Percentiles rank a stretch among this genome's conserved stretches.
Evolutionary conservation across 2,329 filamentous ascomycete genomes (phyloP).

Genomic region (Sclerotinia borealis): DNA sequence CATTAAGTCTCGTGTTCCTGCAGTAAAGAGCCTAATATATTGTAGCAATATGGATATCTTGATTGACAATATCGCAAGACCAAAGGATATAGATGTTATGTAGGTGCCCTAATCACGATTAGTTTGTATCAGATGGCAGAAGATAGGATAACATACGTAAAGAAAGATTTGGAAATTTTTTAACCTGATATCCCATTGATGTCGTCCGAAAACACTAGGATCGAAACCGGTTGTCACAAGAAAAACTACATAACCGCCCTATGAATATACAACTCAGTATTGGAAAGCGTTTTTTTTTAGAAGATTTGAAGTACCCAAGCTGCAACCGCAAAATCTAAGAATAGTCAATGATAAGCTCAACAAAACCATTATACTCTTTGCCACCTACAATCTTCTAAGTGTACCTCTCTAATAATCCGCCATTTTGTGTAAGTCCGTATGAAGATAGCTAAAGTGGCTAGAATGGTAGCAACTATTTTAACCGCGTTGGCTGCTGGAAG

Average conservation of each 20-base stretch:
- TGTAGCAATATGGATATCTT: conserved; percentile 2
- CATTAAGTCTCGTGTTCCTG: neutral
- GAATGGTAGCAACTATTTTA: neutral
- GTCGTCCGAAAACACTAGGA: neutral
- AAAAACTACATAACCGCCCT: neutral
- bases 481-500: neutral
- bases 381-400: conserved; percentile 2
- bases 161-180: neutral
- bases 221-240: neutral
- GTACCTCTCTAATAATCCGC: neutral
- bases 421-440: neutral
- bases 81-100: neutral
- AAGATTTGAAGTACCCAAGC: neutral
- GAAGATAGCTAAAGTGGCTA: neutral
- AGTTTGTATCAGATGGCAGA: neutral
- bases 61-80: neutral
- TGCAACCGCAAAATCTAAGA: neutral
- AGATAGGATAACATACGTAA: neutral
- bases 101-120: neutral
- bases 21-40: neutral
- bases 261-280: neutral
- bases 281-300: neutral
- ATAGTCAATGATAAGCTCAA: neutral
- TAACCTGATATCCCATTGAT: conserved; percentile 2
- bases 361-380: neutral